Conservation (phyloP, 768 basidiomycete species). For the Cytidiella melzeri region DNA sequence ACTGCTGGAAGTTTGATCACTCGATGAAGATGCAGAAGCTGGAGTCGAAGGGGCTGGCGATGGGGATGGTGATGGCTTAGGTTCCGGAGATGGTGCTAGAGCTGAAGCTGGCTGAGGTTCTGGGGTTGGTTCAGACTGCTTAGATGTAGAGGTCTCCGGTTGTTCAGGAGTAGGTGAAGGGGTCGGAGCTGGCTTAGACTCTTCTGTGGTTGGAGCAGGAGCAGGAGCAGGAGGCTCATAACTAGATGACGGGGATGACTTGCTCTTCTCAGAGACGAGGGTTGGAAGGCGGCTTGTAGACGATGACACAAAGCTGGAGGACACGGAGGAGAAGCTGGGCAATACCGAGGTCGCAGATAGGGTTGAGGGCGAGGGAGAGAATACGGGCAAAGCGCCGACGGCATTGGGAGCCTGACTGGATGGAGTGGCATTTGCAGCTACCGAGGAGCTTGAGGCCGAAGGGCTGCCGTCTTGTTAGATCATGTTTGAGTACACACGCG, state of each 20-base stretch:
- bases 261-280: constrained; percentile 15
- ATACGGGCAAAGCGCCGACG: not conserved
- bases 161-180: not conserved
- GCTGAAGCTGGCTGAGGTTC: too few species aligned
- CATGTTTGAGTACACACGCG: too few species aligned
- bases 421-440: not conserved
- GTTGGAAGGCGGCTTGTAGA: constrained; percentile 11
- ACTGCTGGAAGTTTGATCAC: constrained; percentile 25
- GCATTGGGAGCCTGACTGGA: not conserved
- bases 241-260: not conserved
- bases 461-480: not conserved
- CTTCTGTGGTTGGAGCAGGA: not conserved
- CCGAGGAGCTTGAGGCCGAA: not conserved
- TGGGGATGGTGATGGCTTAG: constrained; percentile 5
- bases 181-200: not conserved
- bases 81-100: constrained; percentile 1
- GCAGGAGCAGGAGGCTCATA: not conserved
- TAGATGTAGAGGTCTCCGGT: not conserved
- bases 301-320: constrained; percentile 17
- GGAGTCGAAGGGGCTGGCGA: constrained; percentile 10
- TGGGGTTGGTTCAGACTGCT: not conserved
- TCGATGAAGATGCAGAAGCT: constrained; percentile 7
- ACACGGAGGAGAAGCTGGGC: constrained; percentile 3
- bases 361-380: not conserved
- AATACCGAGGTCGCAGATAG: too few species aligned